Base-by-base conservation (phyloP, 139 green algal species). In the Asterochloris sp. region DNA sequence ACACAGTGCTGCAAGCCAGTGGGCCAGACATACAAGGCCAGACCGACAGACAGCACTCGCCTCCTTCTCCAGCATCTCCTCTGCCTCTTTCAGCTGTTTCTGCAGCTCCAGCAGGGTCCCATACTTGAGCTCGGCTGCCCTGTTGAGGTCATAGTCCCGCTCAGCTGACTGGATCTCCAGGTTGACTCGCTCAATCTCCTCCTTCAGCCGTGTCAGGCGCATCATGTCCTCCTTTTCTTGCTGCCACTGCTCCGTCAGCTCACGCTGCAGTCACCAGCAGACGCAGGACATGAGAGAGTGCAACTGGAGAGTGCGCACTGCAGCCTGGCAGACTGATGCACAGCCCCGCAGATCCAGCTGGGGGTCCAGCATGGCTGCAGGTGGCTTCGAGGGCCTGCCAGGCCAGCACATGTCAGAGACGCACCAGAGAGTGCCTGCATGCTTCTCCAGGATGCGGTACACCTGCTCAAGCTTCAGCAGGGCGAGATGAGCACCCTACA, bases 81-180 rank as follows among this genome's bases (percentile, higher is more conserved):
- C 92, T n/a, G 93, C 93, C 67, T 88, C 80, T 84, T 93, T 88
- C n/a, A 98, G 86, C 85, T 92, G 79, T 78, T 93, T 93, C 88
- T 98, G 95, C 79, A 99, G 92, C 21, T 89, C 85, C 80, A 97
- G 91, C 69, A 99, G 91, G 15, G 92, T 97, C 61, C 97, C 97
- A 83, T 99, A 99, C 91, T 99, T 99, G 83, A 99, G 91, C 91
- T 99, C 96, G 12, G 96, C 96, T 9, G 96, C 96, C 38, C 89
- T 83, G 86, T 94, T 98, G 15, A 99, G 90, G 86, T 99, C 96
- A 87, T 99, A 99, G 83, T 98, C 95, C 13, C 96, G 85, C 91
- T 98, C 96, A 29, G 96, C 96, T 77, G 91, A 80, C 83, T 87
- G 64, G 47, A 96, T 93, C 80, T 95, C 89, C 27, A 96, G 83